Conservation (phyloP, 148 eudicot genomes). For the Diospyros kaki region DNA sequence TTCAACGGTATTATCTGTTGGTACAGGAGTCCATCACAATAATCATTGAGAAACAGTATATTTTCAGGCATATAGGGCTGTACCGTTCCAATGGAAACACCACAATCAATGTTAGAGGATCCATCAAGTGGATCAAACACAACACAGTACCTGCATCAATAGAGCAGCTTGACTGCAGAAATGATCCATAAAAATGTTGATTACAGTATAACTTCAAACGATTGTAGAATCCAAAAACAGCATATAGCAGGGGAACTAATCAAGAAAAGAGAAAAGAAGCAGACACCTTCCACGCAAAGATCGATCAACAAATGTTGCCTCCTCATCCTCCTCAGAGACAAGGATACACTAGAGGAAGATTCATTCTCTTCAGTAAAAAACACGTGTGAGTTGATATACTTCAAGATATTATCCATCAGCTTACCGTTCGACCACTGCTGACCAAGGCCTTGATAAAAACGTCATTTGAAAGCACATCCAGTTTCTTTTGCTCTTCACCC, state of each 20-base stretch:
- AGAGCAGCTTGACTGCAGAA: constrained; percentile 8
- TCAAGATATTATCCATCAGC: constrained; percentile 17
- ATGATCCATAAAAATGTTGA: background rate
- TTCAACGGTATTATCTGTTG: background rate
- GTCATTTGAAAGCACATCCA: constrained; percentile 93
- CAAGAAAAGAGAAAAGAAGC: constrained; percentile 3
- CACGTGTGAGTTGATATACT: background rate
- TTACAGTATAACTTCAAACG: background rate
- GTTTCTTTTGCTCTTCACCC: constrained; percentile 99
- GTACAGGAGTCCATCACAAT: background rate
- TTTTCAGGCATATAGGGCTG: constrained; percentile 9
- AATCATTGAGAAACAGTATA: background rate
- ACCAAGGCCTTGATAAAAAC: constrained; percentile 86
- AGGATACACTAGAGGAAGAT: constrained; percentile 68
- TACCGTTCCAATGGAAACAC: constrained; percentile 97
- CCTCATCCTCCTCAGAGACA: constrained; percentile 98
- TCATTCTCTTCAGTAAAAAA: constrained; percentile 8
- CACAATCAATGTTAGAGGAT: constrained; percentile 97
- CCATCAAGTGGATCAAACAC: constrained; percentile 96
- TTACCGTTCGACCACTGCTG: constrained; percentile 96
- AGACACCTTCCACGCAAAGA: constrained; percentile 85
- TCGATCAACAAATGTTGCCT: constrained; percentile 82
- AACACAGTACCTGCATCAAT: constrained; percentile 74
- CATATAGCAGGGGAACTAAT: constrained; percentile 10
- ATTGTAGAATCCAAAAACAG: background rate